A percentile compares a stretch with the other conserved stretches of the same genome.
Evolutionary conservation across 2,329 filamentous ascomycete genomes (phyloP).

Genomic region (Westerdykella aurantiaca): DNA sequence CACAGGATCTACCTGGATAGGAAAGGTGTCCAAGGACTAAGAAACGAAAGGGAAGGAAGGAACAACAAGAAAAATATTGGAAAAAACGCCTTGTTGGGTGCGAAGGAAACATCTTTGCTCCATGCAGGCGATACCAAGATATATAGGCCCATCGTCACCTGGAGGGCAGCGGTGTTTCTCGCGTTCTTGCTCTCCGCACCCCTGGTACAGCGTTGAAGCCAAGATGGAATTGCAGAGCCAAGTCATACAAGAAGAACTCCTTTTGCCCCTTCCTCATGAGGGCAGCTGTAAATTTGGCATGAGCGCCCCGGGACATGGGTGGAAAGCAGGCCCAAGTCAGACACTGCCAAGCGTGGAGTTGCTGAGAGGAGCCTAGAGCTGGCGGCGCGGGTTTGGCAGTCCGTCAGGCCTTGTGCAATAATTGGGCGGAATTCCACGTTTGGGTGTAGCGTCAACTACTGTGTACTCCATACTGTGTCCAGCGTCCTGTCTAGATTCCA

Average conservation of each 20-base stretch:
- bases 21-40: neutral
- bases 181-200: constrained; percentile 4
- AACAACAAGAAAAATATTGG: constrained; percentile 7
- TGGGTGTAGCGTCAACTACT: too few relatives aligned
- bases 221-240: constrained; percentile 17
- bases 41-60: constrained; percentile 3
- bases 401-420: too few relatives aligned
- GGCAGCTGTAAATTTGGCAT: constrained; percentile 6
- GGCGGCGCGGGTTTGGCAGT: neutral
- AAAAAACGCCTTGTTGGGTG: constrained; percentile 12
- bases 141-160: neutral
- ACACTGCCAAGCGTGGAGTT: constrained; percentile 11
- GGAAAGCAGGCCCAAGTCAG: constrained; percentile 4
- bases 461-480: too few relatives aligned
- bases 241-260: constrained; percentile 20
- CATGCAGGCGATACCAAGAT: constrained; percentile 3
- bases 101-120: constrained; percentile 4
- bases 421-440: too few relatives aligned
- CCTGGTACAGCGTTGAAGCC: constrained; percentile 12
- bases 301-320: constrained; percentile 2
- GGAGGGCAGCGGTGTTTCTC: constrained; percentile 2
- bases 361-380: constrained; percentile 13
- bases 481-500: too few relatives aligned
- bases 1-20: constrained; percentile 7
- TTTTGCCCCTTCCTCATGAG: constrained; percentile 9